phyloP scores from a whole-genome alignment of 1,284 basidiomycete genomes.

The Microstroma glucosiphilum region DNA sequence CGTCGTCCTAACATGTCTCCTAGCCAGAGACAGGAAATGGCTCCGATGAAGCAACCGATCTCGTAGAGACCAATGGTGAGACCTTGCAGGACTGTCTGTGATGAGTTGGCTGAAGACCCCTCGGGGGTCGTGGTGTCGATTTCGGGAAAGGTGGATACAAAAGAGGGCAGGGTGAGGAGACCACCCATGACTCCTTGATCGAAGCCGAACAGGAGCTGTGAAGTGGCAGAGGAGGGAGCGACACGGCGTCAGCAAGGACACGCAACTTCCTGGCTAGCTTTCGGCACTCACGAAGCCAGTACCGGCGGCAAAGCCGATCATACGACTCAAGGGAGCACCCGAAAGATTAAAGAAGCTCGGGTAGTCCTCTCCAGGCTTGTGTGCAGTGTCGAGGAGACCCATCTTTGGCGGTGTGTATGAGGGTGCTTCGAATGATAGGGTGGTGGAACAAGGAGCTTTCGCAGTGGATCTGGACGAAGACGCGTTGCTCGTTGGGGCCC shows the following conservation, averaged over 20 bases:
- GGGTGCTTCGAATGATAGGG: too few species aligned
- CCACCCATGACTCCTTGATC: conserved; percentile 49
- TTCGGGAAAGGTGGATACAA: conserved; percentile 29
- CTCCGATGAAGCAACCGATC: conserved; percentile 44
- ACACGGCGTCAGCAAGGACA: too few species aligned
- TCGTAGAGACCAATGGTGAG: conserved; percentile 47
- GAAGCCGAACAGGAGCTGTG: conserved; percentile 40
- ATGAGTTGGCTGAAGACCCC: conserved; percentile 22
- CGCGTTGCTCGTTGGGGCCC: too few species aligned
- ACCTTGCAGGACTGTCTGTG: conserved; percentile 26
- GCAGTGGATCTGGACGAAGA: too few species aligned
- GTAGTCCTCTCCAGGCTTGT: not conserved
- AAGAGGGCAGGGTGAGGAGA: conserved; percentile 40
- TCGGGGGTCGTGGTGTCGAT: conserved; percentile 28
- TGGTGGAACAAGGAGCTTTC: too few species aligned
- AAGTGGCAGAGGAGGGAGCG: too few species aligned
- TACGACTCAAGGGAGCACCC: conserved; percentile 31
- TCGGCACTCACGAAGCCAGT: conserved; percentile 32
- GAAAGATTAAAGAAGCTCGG: conserved; percentile 31
- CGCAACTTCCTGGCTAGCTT: too few species aligned
- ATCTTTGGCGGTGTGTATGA: too few species aligned
- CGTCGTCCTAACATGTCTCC: conserved; percentile 45
- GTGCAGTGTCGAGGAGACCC: too few species aligned
- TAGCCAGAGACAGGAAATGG: conserved; percentile 41
- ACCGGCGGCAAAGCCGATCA: conserved; percentile 43